Evolutionary conservation across 306 rosid genomes (phyloP), one percentile per base, ranked within the genome.

Genomic region (Casuarina glauca): DNA sequence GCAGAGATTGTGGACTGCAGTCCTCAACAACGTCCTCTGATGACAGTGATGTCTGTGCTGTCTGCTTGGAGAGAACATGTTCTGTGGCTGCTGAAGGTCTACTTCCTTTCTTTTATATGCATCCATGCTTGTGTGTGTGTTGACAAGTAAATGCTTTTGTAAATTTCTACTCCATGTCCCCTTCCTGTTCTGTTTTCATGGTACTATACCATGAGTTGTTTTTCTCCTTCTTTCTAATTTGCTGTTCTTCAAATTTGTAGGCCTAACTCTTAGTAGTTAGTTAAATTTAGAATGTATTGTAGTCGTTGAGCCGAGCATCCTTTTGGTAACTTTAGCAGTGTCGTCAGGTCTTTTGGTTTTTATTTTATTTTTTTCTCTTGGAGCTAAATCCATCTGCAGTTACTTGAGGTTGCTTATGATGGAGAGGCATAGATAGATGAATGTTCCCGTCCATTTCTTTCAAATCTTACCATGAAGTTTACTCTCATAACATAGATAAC

Each of bases 1-100:
- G 88, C 93, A 93, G 99, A 82, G 99, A 96, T 67, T 86, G 84
- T 76, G 97, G 97, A 74, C 84, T 90, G 78, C 94, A 91, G 83
- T 83, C 94, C 10, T 66, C 87, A 69, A 62, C 90, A 64, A 52
- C 86, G 74, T 72, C 96, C 45, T 67, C 90, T 6, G 88, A 87
- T 16, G 97, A 93, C 51, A 77, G 79, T 75, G 97, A 95, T 73
- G 76, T 74, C 36, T 95, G 99, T 73, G 97, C 99, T 73, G 97
- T 95, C 74, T 95, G 97, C 87, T 82, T 95, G 58, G 99, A 95
- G 88, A 95, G 93, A 87, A 81, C 88, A 55, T 93, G 99, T 83
- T 86, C 92, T 8, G 93, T 95, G 42, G 94, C 97, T 42, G 97
- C 97, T 3, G 97, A 91, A 86, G 99, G 99, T 94, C 74, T 46